A percentile compares a stretch with the other conserved stretches of the same genome.
These are phyloP conservation scores for Mycena venus DNA, from an alignment of 768 basidiomycete genomes.

Conservation along the genomic window DNA sequence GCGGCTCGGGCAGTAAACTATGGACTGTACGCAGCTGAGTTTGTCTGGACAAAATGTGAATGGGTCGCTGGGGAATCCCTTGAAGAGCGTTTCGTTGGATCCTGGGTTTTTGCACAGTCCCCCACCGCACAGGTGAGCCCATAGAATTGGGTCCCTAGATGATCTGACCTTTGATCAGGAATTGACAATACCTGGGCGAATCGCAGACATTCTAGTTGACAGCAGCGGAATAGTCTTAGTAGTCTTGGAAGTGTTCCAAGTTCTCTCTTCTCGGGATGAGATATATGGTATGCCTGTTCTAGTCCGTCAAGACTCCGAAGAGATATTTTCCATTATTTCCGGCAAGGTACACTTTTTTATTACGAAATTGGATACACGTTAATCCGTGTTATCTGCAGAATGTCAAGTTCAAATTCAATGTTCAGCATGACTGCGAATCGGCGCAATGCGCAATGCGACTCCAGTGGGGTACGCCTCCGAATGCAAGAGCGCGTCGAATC, in stretches of 20 bases:
- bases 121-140: background rate
- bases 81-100: background rate
- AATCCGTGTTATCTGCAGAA: background rate
- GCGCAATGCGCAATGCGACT: slow-evolving; percentile 21
- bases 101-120: background rate
- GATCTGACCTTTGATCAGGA: background rate
- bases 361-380: background rate
- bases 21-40: background rate
- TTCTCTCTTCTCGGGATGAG: background rate
- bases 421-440: too few species aligned
- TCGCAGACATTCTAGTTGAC: background rate
- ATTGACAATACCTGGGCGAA: background rate
- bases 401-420: slow-evolving; percentile 37
- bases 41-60: background rate
- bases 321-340: background rate
- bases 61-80: background rate
- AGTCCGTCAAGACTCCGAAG: background rate
- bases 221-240: background rate
- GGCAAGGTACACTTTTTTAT: background rate
- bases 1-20: background rate
- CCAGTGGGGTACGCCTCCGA: background rate
- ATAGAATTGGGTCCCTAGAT: too few species aligned
- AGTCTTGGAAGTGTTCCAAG: background rate
- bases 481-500: slow-evolving; percentile 35
- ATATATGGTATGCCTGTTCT: background rate